phyloP scores from a whole-genome alignment of 495 filamentous ascomycete species.

The Astrothelium macrocarpum region DNA sequence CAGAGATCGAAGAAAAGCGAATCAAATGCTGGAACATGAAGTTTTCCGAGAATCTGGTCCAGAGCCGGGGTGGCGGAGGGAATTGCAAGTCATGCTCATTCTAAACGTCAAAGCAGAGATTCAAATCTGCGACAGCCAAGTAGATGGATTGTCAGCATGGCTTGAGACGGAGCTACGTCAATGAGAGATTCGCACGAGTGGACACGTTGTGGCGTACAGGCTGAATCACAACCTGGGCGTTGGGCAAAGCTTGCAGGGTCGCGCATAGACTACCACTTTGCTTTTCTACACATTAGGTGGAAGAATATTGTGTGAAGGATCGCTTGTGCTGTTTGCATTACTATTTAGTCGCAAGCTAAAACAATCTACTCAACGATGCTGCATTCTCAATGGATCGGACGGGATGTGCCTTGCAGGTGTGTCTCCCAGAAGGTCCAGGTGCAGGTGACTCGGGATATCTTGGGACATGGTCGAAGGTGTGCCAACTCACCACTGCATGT shows the following conservation, averaged over 20 bases:
- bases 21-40: slow-evolving; percentile 51
- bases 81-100: slow-evolving; percentile 81
- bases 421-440: background rate
- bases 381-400: background rate
- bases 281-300: background rate
- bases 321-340: slow-evolving; percentile 1
- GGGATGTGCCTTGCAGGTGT: background rate
- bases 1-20: slow-evolving; percentile 59
- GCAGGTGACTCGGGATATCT: slow-evolving; percentile 4
- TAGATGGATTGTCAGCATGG: slow-evolving; percentile 53
- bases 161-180: slow-evolving; percentile 40
- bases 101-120: slow-evolving; percentile 84
- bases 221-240: background rate
- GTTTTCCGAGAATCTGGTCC: slow-evolving; percentile 40
- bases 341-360: slow-evolving; percentile 2
- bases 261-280: background rate
- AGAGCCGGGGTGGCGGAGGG: slow-evolving; percentile 48
- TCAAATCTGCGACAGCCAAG: slow-evolving; percentile 60
- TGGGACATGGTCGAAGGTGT: slow-evolving; percentile 3
- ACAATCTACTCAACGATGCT: background rate
- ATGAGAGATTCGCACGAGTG: background rate
- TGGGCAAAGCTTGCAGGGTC: background rate
- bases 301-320: background rate
- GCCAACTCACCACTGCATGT: slow-evolving; percentile 5
- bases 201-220: background rate